Evolutionary conservation across 805 yeast species (phyloP), one percentile per base, ranked within the genome.

Genomic region (Candida nonsorbophila): DNA sequence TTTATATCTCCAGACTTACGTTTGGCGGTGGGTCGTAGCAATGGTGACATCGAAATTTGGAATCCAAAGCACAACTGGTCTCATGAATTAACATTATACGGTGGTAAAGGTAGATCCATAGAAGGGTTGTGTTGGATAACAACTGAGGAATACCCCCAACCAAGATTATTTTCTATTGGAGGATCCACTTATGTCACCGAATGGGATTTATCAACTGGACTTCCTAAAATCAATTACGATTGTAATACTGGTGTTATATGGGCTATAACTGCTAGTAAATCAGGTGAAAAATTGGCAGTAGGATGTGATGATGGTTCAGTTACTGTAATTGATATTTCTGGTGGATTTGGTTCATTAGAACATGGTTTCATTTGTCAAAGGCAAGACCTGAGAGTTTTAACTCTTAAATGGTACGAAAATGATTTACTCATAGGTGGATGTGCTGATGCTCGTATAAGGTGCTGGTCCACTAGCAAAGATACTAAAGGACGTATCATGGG

Each of bases 291-390:
- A 44, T 60, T 92, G 20, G 85, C 95, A 1, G 84, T 84, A 1
- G 98, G 97, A 3, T 90, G 97, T 55, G 98, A 92, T 44, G 94
- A 88, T 49, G 98, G 98, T 14, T 68, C 85, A 5, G 87, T 90
- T 7, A 94, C 84, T 2, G 54, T 92, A 4, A 67, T 87, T 11
- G 86, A 86, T 47, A 76, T 88, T n/a, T 65, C 84, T 6, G 95
- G 92, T 9, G 96, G 95, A 11, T 67, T 66, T n/a, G 95, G 94
- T 7, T 72, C 72, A 13, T 62, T 90, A 43, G 95, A 84, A 50
- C 86, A 81, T 51, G 80, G 72, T 33, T 58, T 69, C 16, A 75
- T 86, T 29, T 67, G 92, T 37, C 92, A 84, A 55, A 73, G 95
- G 58, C 94, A 84, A 50, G 86, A 80, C 32, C 72, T 86, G 26